Evolutionary conservation across 306 rosid species (phyloP).

Genomic region (Mucuna pruriens): DNA sequence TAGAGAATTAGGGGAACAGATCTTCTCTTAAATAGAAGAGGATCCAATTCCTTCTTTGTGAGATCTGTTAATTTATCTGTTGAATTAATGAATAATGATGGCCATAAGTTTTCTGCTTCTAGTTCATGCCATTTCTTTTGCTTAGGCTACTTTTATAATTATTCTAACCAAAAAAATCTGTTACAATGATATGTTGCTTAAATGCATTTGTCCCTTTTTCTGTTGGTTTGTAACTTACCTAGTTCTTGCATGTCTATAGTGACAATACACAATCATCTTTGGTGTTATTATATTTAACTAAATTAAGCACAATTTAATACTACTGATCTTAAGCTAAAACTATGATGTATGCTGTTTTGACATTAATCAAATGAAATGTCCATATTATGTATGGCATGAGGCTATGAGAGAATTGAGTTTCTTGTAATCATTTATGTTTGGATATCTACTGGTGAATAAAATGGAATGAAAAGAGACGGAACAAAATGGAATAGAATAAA

Average conservation of each 20-base stretch:
- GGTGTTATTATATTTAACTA: conserved; percentile 7
- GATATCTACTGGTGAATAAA: neutral
- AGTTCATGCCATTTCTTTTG: neutral
- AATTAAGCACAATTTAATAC: neutral
- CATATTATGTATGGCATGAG: neutral
- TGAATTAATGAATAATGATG: neutral
- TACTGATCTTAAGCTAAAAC: conserved; percentile 19
- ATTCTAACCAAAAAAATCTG: neutral
- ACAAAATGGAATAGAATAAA: neutral
- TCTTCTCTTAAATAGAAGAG: neutral
- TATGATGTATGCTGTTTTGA: neutral
- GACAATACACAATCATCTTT: neutral
- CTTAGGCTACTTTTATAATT: neutral
- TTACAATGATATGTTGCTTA: conserved; percentile 1
- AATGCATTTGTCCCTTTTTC: neutral
- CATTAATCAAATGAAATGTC: neutral
- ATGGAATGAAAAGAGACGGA: neutral
- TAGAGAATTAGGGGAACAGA: neutral
- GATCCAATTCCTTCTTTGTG: neutral
- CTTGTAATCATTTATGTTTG: neutral
- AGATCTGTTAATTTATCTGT: conserved; percentile 1
- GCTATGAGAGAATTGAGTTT: neutral
- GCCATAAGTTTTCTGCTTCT: neutral
- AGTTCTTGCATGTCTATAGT: neutral
- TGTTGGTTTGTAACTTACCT: neutral